Evolutionary conservation across 345 rosid species (phyloP).

Genomic region (Combretum micranthum): DNA sequence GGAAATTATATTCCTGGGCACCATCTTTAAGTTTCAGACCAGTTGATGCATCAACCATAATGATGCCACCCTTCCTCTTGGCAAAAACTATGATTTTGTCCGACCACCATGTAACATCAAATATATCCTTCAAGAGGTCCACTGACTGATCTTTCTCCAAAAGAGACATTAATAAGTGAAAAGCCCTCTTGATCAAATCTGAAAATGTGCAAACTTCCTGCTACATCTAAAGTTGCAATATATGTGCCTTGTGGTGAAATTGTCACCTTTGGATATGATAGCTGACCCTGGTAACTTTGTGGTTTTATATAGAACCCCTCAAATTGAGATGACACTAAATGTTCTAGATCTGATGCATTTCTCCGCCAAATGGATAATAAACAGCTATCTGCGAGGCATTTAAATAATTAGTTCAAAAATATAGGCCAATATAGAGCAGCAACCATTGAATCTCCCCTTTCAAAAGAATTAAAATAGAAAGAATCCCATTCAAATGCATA

Average conservation of each 20-base stretch:
- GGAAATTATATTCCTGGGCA: constrained; percentile 45
- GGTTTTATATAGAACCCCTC: constrained; percentile 48
- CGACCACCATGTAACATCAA: constrained; percentile 96
- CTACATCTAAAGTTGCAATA: constrained; percentile 64
- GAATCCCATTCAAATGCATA: too few relatives aligned
- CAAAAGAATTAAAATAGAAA: too few relatives aligned
- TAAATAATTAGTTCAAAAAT: neutral
- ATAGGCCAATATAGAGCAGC: too few relatives aligned
- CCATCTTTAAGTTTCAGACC: constrained; percentile 48
- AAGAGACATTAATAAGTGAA: constrained; percentile 29
- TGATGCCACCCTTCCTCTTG: constrained; percentile 42
- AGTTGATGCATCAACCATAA: constrained; percentile 47
- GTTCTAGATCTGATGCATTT: constrained; percentile 42
- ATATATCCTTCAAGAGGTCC: constrained; percentile 35
- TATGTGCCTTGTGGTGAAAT: constrained; percentile 66
- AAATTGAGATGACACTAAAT: constrained; percentile 45
- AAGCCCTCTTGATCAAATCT: constrained; percentile 38
- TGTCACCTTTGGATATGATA: constrained; percentile 65
- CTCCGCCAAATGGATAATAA: constrained; percentile 67
- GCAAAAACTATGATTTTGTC: constrained; percentile 56
- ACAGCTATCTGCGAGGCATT: constrained; percentile 44
- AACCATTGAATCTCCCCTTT: too few relatives aligned
- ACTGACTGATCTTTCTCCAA: constrained; percentile 13
- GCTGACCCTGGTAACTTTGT: constrained; percentile 27
- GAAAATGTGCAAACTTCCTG: constrained; percentile 59